Percentiles rank a stretch among this genome's conserved stretches.
Evolutionary conservation across 768 basidiomycete genomes (phyloP).

Genomic region (Tephrocybe sp.): DNA sequence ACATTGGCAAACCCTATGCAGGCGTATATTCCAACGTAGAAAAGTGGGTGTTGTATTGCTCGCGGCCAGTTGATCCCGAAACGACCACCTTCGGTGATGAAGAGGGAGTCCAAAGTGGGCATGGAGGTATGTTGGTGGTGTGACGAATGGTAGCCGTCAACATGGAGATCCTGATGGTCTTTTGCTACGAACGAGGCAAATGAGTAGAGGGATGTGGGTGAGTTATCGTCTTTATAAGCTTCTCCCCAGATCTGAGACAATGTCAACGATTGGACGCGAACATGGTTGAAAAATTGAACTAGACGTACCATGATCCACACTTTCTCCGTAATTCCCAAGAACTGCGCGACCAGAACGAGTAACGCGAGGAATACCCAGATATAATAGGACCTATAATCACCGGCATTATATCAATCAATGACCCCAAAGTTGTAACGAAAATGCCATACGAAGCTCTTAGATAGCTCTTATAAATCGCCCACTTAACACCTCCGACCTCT

Average conservation of each 20-base stretch:
- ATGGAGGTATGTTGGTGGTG: conserved; percentile 24
- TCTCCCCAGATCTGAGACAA: conserved; percentile 61
- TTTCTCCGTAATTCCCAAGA: conserved; percentile 58
- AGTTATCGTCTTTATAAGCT: conserved; percentile 40
- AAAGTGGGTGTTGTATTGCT: conserved; percentile 60
- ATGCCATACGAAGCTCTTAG: conserved; percentile 70
- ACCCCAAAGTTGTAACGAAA: conserved; percentile 12
- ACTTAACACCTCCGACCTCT: conserved; percentile 79
- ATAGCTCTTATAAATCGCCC: conserved; percentile 67
- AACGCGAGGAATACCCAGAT: conserved; percentile 56
- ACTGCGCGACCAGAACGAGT: conserved; percentile 48
- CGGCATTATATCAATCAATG: background rate
- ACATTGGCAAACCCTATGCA: conserved; percentile 53
- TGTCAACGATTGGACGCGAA: background rate
- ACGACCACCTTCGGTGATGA: conserved; percentile 17
- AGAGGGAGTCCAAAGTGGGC: conserved; percentile 22
- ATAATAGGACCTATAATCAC: conserved; percentile 60
- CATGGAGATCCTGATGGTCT: conserved; percentile 37
- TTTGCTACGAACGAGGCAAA: conserved; percentile 34
- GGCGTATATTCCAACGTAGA: conserved; percentile 69
- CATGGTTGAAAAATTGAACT: background rate
- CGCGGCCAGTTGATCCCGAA: conserved; percentile 40
- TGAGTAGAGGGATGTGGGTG: conserved; percentile 23
- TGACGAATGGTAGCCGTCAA: conserved; percentile 31
- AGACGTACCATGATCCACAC: conserved; percentile 70